Conservation (phyloP, 768 basidiomycete genomes). For the Tremella yokohamensis region DNA sequence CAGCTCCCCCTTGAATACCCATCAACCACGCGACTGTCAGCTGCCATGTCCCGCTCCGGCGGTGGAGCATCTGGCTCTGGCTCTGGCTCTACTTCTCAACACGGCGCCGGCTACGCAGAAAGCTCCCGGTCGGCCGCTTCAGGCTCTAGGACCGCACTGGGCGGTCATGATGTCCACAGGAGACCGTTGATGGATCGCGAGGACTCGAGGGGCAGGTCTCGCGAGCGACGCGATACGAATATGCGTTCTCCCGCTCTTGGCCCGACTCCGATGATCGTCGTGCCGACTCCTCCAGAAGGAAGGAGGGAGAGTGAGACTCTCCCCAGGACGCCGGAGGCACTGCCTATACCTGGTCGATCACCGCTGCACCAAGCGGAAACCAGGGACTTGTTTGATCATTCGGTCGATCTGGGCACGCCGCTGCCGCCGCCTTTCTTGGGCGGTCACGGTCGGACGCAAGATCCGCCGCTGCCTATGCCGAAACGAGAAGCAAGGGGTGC, state of each 20-base stretch:
- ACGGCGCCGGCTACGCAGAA: background rate
- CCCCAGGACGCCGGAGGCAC: too few species aligned
- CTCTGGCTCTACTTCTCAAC: background rate
- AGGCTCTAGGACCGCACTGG: background rate
- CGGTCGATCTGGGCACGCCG: background rate
- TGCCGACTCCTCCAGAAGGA: too few species aligned
- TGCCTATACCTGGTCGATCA: too few species aligned
- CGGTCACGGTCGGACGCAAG: background rate
- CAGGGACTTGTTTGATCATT: background rate
- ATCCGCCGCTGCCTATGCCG: background rate
- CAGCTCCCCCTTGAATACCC: background rate
- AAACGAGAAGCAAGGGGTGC: background rate
- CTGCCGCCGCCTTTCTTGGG: background rate
- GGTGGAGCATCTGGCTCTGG: background rate
- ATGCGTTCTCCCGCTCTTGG: too few species aligned
- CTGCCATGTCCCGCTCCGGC: too few species aligned
- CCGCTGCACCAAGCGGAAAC: background rate
- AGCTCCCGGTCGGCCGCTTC: background rate
- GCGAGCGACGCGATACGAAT: too few species aligned
- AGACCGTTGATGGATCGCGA: too few species aligned
- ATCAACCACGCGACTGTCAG: background rate
- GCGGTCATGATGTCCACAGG: background rate
- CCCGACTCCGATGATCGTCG: too few species aligned
- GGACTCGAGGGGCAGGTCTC: too few species aligned
- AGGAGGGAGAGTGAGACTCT: too few species aligned